phyloP scores from a whole-genome alignment of 371 early-diverging fungal genomes.

The Mucor plumbeus region DNA sequence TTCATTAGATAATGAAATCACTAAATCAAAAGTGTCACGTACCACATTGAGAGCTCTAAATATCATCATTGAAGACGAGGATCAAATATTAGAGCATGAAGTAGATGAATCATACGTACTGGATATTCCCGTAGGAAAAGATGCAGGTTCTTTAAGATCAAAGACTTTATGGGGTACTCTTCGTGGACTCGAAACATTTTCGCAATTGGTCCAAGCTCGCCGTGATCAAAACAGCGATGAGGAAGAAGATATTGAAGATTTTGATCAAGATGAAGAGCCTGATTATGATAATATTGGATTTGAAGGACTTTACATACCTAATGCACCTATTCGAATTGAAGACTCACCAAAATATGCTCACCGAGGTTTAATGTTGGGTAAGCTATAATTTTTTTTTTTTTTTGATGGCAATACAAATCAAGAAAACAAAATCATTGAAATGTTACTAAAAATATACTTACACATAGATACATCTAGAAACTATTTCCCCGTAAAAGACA shows the following conservation, averaged over 20 bases:
- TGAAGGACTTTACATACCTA: constrained; percentile 45
- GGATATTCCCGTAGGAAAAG: constrained; percentile 49
- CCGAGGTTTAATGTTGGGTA: constrained; percentile 73
- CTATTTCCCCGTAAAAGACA: constrained; percentile 68
- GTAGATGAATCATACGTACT: constrained; percentile 74
- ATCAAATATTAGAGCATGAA: constrained; percentile 45
- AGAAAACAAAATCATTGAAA: not conserved
- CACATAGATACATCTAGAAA: constrained; percentile 75
- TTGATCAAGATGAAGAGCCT: constrained; percentile 21
- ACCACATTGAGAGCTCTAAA: constrained; percentile 26
- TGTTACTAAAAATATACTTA: not conserved
- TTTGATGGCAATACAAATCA: not conserved
- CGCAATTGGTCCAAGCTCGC: constrained; percentile 65
- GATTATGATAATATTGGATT: constrained; percentile 31
- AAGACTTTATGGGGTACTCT: constrained; percentile 78
- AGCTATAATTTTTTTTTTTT: not conserved
- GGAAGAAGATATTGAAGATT: not conserved
- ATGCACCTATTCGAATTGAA: constrained; percentile 66
- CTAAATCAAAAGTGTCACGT: not conserved
- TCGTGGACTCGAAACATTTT: constrained; percentile 77
- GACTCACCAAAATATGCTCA: constrained; percentile 75
- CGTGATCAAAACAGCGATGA: constrained; percentile 15
- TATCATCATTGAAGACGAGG: constrained; percentile 39
- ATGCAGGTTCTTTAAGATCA: constrained; percentile 56
- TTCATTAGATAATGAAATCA: constrained; percentile 5